Base-by-base conservation (phyloP, 2,329 filamentous ascomycete species). In the Colletotrichum liriopes region DNA sequence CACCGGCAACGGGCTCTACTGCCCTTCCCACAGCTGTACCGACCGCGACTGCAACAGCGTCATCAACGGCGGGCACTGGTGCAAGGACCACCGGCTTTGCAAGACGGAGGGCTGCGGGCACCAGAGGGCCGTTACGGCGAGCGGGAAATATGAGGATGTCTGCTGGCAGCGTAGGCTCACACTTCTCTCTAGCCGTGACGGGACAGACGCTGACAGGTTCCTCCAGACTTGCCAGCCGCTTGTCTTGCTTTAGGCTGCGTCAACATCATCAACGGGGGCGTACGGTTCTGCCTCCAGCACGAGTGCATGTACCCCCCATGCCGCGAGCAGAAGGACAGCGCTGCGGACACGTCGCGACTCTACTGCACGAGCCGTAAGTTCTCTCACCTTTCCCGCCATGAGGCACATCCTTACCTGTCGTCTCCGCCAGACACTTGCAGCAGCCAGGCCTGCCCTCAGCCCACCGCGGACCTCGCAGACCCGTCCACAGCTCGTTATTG, bases 41-140 rank as follows among this genome's bases (percentile, higher is more conserved):
- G 56, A 68, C 23, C 16, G 14, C 18, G 64, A 70, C 51, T 77
- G 75, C 47, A 51, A 61, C 6, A 32, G 23, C n/a, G 71, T 75
- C 41, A 75, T 75, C n/a, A 55, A 35, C 65, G 64, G 66, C 32
- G 74, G 72, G 14, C 47, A 67, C 60, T 77, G 74, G 74, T 77
- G 75, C 43, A 52, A 39, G 26, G 39, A 64, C 9, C 75, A 77
- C 49, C 60, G 65, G 16, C n/a, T 56, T 11, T 77, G 75, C 55
- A 60, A 61, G 16, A 55, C 81, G 2, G 52, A 32, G 1, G 75
- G 67, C 9, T 68, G 55, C 51, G 26, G 23, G 8, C 45, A 52
- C 32, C 65, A 26, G 1, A 43, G 67, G 29, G 65, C 61, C 43
- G 61, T 66, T 18, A 69, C 69, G 14, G 32, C 68, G 12, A 32